Conservation (phyloP, 2,329 filamentous ascomycete genomes). For the Fusarium continuum region DNA sequence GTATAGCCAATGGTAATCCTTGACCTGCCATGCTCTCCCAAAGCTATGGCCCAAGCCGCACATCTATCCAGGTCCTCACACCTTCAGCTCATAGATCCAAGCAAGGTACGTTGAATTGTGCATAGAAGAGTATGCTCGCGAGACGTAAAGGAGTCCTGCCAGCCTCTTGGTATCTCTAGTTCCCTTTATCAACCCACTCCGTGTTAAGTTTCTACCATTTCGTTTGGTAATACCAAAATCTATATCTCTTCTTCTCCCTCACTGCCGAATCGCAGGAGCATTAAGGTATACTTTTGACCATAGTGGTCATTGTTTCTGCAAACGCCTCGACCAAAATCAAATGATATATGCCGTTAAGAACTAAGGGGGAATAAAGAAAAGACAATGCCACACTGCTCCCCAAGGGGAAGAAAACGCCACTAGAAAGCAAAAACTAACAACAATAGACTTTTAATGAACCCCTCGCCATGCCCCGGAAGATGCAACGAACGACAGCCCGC, state of each 20-base stretch:
- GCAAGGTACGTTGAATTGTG: conserved; percentile 22
- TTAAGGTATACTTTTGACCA: conserved; percentile 41
- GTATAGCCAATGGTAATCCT: background rate
- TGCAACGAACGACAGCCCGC: conserved; percentile 36
- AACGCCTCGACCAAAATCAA: conserved; percentile 36
- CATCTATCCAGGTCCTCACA: conserved; percentile 29
- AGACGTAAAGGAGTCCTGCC: conserved; percentile 12
- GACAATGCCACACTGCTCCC: conserved; percentile 35
- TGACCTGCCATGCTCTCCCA: background rate
- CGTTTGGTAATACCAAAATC: conserved; percentile 17
- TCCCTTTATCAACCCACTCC: conserved; percentile 11
- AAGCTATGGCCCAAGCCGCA: conserved; percentile 21
- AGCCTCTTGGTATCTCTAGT: conserved; percentile 18
- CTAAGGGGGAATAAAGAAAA: conserved; percentile 29
- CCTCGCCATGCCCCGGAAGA: conserved; percentile 49
- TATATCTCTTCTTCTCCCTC: conserved; percentile 34
- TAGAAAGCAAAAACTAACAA: conserved; percentile 25
- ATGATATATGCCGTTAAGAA: conserved; percentile 33
- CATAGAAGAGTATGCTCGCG: conserved; percentile 16
- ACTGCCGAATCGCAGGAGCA: conserved; percentile 39
- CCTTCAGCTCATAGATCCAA: conserved; percentile 1
- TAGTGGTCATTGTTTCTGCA: conserved; percentile 34
- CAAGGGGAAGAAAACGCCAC: conserved; percentile 40
- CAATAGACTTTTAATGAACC: conserved; percentile 43
- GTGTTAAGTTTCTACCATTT: conserved; percentile 20